A percentile compares a stretch with the other conserved stretches of the same genome.
Evolutionary conservation across 192 early-diverging fungal genomes (phyloP).

Genomic region (Entophlyctis luteolus): DNA sequence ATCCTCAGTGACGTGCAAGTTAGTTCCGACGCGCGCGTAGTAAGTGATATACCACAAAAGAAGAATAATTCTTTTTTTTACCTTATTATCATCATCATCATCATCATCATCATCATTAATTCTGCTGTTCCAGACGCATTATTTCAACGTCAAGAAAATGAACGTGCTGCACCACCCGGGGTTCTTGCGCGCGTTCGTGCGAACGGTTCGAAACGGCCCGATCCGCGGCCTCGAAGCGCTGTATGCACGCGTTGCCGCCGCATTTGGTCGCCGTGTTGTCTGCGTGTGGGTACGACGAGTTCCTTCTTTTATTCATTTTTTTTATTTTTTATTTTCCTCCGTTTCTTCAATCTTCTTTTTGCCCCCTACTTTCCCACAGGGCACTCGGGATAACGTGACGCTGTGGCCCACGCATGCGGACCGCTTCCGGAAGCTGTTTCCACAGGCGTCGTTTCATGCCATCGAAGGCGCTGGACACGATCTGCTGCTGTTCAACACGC

Average conservation of each 20-base stretch:
- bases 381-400: no score
- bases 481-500: no score
- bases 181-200: neutral
- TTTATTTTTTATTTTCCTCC: no score
- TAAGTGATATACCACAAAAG: neutral
- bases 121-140: neutral
- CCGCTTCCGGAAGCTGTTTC: no score
- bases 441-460: no score
- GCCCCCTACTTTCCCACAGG: no score
- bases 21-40: neutral
- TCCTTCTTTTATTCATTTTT: no score
- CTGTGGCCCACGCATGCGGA: no score
- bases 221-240: neutral
- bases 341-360: no score
- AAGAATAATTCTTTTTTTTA: neutral
- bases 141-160: neutral
- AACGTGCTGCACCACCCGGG: slow-evolving; percentile 1
- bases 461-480: no score
- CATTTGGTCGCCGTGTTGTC: neutral
- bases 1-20: neutral
- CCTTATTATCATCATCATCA: neutral
- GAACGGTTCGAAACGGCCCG: slow-evolving; percentile 7
- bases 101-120: neutral
- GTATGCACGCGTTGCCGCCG: neutral
- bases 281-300: slow-evolving; percentile 11